Evolutionary conservation across 441 rosid species (phyloP), one percentile per base, ranked within the genome.

Genomic region (Gossypium davidsonii): DNA sequence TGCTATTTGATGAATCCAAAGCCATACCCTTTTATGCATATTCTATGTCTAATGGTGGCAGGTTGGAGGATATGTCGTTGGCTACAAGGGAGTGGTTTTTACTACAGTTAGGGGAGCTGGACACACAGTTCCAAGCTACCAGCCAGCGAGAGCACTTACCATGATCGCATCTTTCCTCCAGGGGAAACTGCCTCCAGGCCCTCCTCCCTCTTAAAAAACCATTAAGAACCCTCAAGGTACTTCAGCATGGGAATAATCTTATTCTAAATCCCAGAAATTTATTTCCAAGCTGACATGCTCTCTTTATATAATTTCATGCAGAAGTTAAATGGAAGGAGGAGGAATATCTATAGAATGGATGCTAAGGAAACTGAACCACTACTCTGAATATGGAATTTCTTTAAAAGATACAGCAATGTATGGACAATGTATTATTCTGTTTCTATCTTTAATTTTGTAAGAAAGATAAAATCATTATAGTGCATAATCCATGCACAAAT

Each of bases 31-130:
- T 65, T 9, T 23, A 28, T 66, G 46, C 20, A 12, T 34, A 18
- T 15, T 14, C 3, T 1, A 52, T 7, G 15, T n/a, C 14, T 55
- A 62, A 65, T 17, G 70, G 53, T 76, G 28, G 73, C 81, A 86
- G 86, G 74, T 83, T 53, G 90, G 88, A 69, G 86, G 87, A 65
- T 85, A 85, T 76, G 82, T 74, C n/a, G 81, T 72, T 28, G 82
- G 59, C 57, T 80, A 84, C 69, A 57, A 80, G 67, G 88, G 87
- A 67, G 1, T 85, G 70, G 53, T 65, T 15, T 73, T 87, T 11
- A 4, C 52, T 9, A 80, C 90, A 12, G 83, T 83, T 6, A 77
- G 86, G 73, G 90, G 82, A 26, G 77, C 88, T 0, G 86, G 88
- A 18, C 87, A 87, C 75, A 14, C 21, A 0, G 86, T 85, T 74